A percentile compares a stretch with the other conserved stretches of the same genome.
These are phyloP conservation scores for Jatropha multifida DNA, from an alignment of 441 rosid genomes.

Conservation along the genomic window DNA sequence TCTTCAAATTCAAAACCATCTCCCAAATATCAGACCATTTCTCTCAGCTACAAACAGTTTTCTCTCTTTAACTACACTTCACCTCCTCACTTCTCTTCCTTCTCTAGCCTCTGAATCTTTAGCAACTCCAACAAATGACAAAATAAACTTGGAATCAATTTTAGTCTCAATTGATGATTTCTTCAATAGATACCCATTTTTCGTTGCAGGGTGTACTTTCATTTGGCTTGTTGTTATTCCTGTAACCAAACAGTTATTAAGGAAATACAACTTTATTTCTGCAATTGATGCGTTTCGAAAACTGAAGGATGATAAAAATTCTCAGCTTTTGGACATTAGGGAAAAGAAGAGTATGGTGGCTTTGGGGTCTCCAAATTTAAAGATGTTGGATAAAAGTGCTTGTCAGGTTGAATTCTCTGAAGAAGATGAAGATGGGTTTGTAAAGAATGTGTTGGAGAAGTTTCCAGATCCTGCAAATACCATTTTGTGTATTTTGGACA, in stretches of 20 bases:
- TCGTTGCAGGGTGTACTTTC: constrained; percentile 79
- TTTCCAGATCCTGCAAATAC: constrained; percentile 27
- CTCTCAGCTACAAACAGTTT: constrained; percentile 22
- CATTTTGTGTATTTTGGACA: constrained; percentile 29
- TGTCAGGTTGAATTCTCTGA: constrained; percentile 54
- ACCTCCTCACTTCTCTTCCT: constrained; percentile 44
- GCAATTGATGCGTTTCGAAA: constrained; percentile 72
- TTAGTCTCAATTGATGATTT: constrained; percentile 67
- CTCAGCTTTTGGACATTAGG: constrained; percentile 86
- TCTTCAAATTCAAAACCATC: constrained; percentile 15
- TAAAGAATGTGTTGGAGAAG: constrained; percentile 25
- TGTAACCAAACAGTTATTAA: constrained; percentile 45
- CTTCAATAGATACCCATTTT: constrained; percentile 74
- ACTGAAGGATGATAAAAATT: constrained; percentile 53
- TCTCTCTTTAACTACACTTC: constrained; percentile 35
- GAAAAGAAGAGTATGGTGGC: constrained; percentile 54
- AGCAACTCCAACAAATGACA: constrained; percentile 41
- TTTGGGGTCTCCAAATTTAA: constrained; percentile 67
- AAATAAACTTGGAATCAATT: constrained; percentile 63
- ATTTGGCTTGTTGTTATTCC: constrained; percentile 77
- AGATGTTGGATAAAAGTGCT: constrained; percentile 46
- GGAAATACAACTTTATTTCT: constrained; percentile 62
- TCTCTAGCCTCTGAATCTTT: constrained; percentile 52
- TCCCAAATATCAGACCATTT: constrained; percentile 11
- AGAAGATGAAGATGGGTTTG: constrained; percentile 39